These are phyloP conservation scores for Calonectria pteridis DNA, from an alignment of 2,329 filamentous ascomycete species.

Conservation along the genomic window DNA sequence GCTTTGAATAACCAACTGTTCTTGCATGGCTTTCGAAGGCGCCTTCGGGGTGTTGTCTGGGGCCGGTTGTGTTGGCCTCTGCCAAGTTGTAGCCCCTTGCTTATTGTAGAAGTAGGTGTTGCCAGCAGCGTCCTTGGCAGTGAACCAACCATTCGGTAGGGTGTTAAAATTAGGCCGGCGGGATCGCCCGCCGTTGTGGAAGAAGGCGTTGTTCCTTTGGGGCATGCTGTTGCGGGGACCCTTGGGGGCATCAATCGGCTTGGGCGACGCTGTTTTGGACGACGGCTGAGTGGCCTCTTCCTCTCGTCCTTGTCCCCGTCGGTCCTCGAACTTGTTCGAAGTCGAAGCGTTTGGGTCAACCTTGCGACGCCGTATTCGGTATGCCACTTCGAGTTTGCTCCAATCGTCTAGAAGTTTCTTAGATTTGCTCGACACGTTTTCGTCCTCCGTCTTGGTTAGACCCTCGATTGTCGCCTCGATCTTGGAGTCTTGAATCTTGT, in stretches of 20 bases:
- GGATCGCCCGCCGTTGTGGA: slow-evolving; percentile 59
- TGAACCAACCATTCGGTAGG: slow-evolving; percentile 88
- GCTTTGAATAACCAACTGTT: slow-evolving; percentile 83
- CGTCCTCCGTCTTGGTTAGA: slow-evolving; percentile 76
- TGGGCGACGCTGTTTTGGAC: slow-evolving; percentile 57
- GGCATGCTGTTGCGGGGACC: slow-evolving; percentile 71
- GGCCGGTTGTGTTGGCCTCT: slow-evolving; percentile 78
- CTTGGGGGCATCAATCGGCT: slow-evolving; percentile 66
- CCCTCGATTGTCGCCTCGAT: slow-evolving; percentile 86
- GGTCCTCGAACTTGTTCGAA: slow-evolving; percentile 71
- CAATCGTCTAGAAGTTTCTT: slow-evolving; percentile 82
- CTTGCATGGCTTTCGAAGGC: slow-evolving; percentile 71
- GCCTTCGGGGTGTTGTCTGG: slow-evolving; percentile 72
- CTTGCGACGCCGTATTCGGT: slow-evolving; percentile 93
- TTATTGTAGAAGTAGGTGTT: slow-evolving; percentile 89
- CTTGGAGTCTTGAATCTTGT: slow-evolving; percentile 97
- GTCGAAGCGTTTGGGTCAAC: slow-evolving; percentile 74
- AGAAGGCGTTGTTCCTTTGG: slow-evolving; percentile 66
- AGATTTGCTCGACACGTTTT: slow-evolving; percentile 80
- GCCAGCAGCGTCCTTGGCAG: slow-evolving; percentile 77
- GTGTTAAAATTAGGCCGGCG: slow-evolving; percentile 68
- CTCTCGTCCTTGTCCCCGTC: slow-evolving; percentile 64
- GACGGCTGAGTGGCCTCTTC: slow-evolving; percentile 53
- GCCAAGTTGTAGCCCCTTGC: slow-evolving; percentile 84
- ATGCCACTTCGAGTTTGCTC: slow-evolving; percentile 90